Conservation (phyloP, 805 yeast species). For the Debaryomyces hansenii region DNA sequence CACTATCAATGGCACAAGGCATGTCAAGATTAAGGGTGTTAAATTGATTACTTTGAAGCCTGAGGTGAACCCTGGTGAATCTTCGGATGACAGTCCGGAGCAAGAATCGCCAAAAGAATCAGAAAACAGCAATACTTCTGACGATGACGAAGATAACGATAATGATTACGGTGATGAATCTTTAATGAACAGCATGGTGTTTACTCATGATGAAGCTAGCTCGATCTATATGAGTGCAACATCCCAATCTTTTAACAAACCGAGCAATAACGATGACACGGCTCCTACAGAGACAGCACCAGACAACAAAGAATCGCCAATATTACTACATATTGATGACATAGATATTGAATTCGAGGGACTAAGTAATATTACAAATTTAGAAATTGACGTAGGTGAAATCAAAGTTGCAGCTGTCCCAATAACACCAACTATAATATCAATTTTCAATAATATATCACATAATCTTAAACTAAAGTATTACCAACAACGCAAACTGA, state of each 20-base stretch:
- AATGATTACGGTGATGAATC: conserved; percentile 41
- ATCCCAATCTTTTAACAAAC: conserved; percentile 43
- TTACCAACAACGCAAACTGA: conserved; percentile 25
- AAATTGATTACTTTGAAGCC: conserved; percentile 43
- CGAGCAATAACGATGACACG: conserved; percentile 1
- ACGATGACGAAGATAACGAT: conserved; percentile 22
- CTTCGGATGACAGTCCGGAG: not conserved
- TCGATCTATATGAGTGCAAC: conserved; percentile 84
- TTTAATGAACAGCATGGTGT: conserved; percentile 58
- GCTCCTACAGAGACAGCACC: not conserved
- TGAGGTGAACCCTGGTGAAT: conserved; percentile 29
- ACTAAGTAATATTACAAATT: conserved; percentile 27
- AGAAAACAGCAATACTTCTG: conserved; percentile 7
- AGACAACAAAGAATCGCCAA: conserved; percentile 11
- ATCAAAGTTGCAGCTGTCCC: conserved; percentile 47
- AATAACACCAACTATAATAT: conserved; percentile 35
- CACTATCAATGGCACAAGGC: conserved; percentile 50
- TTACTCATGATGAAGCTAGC: conserved; percentile 67
- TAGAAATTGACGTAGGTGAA: conserved; percentile 39
- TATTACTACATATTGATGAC: conserved; percentile 33
- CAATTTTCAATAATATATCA: conserved; percentile 38
- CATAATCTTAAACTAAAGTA: conserved; percentile 33
- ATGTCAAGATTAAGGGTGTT: conserved; percentile 40
- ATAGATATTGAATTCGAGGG: conserved; percentile 51
- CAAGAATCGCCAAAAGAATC: conserved; percentile 1